Conservation (phyloP, 495 filamentous ascomycete species). For the Polyplosphaeria fusca region DNA sequence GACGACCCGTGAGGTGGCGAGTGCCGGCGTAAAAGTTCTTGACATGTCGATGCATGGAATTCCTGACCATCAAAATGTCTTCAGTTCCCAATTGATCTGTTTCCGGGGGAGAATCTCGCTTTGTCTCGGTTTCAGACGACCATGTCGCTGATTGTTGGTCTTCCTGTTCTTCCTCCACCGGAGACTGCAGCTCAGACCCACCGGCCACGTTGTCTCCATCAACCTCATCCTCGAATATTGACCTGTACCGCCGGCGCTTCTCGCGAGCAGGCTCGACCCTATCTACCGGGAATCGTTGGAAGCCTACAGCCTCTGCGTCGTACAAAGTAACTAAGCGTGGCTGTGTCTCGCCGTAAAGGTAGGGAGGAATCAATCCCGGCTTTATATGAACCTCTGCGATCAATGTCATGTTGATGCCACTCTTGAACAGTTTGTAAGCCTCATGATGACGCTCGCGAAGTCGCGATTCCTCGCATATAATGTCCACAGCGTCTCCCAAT, state of each 20-base stretch:
- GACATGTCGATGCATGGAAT: not conserved
- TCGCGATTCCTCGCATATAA: slow-evolving; percentile 4
- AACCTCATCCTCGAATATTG: not conserved
- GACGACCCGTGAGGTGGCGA: not conserved
- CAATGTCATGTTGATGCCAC: slow-evolving; percentile 11
- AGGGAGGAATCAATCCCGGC: slow-evolving; percentile 12
- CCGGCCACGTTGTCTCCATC: not conserved
- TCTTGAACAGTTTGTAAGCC: slow-evolving; percentile 11
- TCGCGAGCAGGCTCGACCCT: not conserved
- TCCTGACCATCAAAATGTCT: slow-evolving; percentile 3
- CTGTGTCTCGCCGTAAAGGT: slow-evolving; percentile 4
- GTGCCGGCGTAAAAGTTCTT: not conserved
- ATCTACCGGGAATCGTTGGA: not conserved
- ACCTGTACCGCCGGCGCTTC: not conserved
- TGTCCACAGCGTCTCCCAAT: not conserved
- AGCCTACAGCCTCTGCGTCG: slow-evolving; percentile 13
- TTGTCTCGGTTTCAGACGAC: not conserved
- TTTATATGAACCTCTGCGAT: slow-evolving; percentile 4
- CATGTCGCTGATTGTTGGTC: not conserved
- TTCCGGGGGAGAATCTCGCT: not conserved
- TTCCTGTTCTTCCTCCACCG: not conserved
- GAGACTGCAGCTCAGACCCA: not conserved
- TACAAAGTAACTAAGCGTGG: slow-evolving; percentile 9
- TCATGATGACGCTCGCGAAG: slow-evolving; percentile 11
- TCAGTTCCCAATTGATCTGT: slow-evolving; percentile 7